phyloP scores from a whole-genome alignment of 2,329 filamentous ascomycete species.

The Claviceps sp. region DNA sequence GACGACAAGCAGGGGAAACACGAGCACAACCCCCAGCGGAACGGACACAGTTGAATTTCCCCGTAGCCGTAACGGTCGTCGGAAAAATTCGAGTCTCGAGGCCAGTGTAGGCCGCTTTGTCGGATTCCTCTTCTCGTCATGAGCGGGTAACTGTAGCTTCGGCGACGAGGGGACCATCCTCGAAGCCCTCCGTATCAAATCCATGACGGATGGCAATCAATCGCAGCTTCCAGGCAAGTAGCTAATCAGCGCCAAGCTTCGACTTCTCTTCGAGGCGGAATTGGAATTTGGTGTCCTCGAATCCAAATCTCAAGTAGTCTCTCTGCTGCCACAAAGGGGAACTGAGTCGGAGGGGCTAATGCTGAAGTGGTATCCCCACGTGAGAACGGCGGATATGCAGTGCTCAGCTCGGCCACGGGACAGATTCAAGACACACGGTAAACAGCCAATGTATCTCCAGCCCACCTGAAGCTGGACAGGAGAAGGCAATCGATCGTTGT shows the following conservation, averaged over 20 bases:
- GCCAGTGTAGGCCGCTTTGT: conserved; percentile 27
- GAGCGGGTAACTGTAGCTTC: conserved; percentile 31
- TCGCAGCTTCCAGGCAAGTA: not conserved
- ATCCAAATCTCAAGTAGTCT: not conserved
- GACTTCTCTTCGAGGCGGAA: not conserved
- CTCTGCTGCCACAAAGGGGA: not conserved
- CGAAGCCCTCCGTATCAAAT: conserved; percentile 43
- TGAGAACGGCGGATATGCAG: not conserved
- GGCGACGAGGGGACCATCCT: conserved; percentile 32
- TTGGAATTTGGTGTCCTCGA: not conserved
- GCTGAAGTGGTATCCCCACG: not conserved
- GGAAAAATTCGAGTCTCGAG: conserved; percentile 62
- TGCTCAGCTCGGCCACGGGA: not conserved
- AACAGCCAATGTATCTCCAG: not conserved
- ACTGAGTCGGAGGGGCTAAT: not conserved
- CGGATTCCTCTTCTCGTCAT: conserved; percentile 34
- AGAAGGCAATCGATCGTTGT: not conserved
- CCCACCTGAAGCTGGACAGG: not conserved
- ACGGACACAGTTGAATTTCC: conserved; percentile 89
- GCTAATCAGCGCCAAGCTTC: not conserved
- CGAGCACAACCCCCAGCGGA: conserved; percentile 78
- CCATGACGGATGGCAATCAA: conserved; percentile 29
- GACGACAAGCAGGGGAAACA: conserved; percentile 86
- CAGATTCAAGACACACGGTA: not conserved
- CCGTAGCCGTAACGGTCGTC: conserved; percentile 72